These are phyloP conservation scores for Haematococcus lacustris DNA, from an alignment of 139 green algal genomes.

Conservation along the genomic window DNA sequence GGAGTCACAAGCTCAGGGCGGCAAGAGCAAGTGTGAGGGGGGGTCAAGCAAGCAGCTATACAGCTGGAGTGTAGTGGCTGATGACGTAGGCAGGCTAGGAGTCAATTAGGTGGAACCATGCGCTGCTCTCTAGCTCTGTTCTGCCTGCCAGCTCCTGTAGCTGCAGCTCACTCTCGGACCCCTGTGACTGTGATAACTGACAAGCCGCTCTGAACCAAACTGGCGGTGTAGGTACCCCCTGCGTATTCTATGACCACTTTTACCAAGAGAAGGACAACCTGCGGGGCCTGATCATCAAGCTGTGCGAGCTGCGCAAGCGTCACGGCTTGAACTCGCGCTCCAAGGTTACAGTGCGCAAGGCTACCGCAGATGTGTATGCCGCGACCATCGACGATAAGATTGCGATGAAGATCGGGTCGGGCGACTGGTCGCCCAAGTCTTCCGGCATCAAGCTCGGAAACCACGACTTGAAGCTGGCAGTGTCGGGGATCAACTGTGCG, in stretches of 20 bases:
- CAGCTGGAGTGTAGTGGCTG: too few species aligned
- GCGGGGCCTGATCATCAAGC: conserved; percentile 58
- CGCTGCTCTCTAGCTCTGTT: too few species aligned
- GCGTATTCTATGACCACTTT: conserved; percentile 86
- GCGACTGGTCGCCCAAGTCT: conserved; percentile 68
- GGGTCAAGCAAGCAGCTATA: too few species aligned
- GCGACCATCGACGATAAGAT: conserved; percentile 79
- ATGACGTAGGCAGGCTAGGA: too few species aligned
- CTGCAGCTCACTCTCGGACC: too few species aligned
- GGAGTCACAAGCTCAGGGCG: too few species aligned
- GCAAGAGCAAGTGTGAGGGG: too few species aligned
- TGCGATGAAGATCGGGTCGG: conserved; percentile 55
- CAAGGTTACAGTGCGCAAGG: conserved; percentile 60
- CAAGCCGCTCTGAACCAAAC: too few species aligned
- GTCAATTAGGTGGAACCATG: too few species aligned
- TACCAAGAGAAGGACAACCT: conserved; percentile 26
- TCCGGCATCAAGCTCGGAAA: conserved; percentile 40
- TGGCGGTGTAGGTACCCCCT: conserved; percentile 70
- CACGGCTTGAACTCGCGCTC: conserved; percentile 58
- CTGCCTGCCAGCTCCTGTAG: too few species aligned
- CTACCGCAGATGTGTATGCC: conserved; percentile 66
- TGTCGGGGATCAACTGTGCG: conserved; percentile 66
- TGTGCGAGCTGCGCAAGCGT: conserved; percentile 68
- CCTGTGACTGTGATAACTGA: too few species aligned
- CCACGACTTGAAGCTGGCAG: conserved; percentile 58